Conservation (phyloP, 192 early-diverging fungal species). For the Lobosporangium transversale region DNA sequence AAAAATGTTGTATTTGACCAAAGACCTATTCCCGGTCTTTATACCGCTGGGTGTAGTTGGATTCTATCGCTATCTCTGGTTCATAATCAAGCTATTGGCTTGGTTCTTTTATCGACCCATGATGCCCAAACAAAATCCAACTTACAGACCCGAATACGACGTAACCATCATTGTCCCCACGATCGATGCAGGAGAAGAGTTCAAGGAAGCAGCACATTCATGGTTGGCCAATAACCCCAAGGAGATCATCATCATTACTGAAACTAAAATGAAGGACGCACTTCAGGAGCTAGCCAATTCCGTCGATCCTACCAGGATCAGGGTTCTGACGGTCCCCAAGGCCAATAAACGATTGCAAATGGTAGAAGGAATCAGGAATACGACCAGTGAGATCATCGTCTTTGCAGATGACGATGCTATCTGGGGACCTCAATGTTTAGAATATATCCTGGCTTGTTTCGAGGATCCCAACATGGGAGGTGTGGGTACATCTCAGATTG, state of each 20-base stretch:
- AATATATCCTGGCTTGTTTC: conserved; percentile 76
- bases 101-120: conserved; percentile 71
- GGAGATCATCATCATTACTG: conserved; percentile 79
- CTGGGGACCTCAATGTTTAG: conserved; percentile 70
- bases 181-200: conserved; percentile 80
- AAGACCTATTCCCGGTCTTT: conserved; percentile 73
- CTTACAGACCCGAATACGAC: conserved; percentile 65
- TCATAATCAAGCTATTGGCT: conserved; percentile 69
- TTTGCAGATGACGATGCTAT: conserved; percentile 79
- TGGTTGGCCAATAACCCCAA: conserved; percentile 72
- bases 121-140: conserved; percentile 64
- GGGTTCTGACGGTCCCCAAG: conserved; percentile 66
- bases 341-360: conserved; percentile 77
- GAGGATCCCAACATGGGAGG: conserved; percentile 78
- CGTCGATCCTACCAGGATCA: conserved; percentile 64
- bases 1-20: conserved; percentile 75
- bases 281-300: conserved; percentile 67
- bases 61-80: conserved; percentile 79
- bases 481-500: conserved; percentile 73
- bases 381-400: conserved; percentile 70
- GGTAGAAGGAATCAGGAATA: conserved; percentile 72
- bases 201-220: conserved; percentile 70
- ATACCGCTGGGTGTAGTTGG: conserved; percentile 77
- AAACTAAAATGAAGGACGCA: conserved; percentile 59
- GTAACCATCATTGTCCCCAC: conserved; percentile 81